phyloP scores from a whole-genome alignment of 83 land plant species.

The Picea mariana region DNA sequence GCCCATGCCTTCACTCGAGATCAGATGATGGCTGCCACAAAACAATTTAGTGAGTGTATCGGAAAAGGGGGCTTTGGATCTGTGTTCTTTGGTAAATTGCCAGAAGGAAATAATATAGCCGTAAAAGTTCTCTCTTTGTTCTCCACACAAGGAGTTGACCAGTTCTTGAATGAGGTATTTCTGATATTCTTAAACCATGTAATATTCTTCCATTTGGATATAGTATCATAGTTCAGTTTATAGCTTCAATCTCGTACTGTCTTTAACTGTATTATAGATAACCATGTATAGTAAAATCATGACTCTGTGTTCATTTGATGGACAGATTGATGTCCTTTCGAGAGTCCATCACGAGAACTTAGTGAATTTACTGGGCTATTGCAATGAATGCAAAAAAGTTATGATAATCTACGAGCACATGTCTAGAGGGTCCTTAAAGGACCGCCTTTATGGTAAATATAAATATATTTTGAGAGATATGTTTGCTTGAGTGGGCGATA shows the following conservation, averaged over 20 bases:
- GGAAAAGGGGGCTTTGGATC: conserved; percentile 1
- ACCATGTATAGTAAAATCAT: too few relatives aligned
- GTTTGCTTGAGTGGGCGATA: too few relatives aligned
- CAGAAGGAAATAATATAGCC: neutral
- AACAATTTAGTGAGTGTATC: neutral
- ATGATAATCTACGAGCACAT: conserved; percentile 12
- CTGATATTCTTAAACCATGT: too few relatives aligned
- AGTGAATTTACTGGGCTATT: too few relatives aligned
- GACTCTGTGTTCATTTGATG: too few relatives aligned
- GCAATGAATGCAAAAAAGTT: neutral
- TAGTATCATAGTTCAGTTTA: too few relatives aligned
- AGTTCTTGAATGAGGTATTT: neutral
- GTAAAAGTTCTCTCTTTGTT: neutral
- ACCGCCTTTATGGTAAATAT: conserved; percentile 1
- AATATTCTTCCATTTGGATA: too few relatives aligned
- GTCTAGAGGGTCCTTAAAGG: neutral
- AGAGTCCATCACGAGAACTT: too few relatives aligned
- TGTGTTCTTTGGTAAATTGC: neutral
- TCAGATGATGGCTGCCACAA: neutral
- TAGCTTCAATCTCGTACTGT: too few relatives aligned
- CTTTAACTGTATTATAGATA: too few relatives aligned
- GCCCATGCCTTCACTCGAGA: neutral
- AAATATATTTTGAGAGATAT: too few relatives aligned
- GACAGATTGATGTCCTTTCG: too few relatives aligned
- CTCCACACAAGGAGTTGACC: neutral